Conservation (phyloP, 306 rosid genomes). For the Cicer chorassanicum region DNA sequence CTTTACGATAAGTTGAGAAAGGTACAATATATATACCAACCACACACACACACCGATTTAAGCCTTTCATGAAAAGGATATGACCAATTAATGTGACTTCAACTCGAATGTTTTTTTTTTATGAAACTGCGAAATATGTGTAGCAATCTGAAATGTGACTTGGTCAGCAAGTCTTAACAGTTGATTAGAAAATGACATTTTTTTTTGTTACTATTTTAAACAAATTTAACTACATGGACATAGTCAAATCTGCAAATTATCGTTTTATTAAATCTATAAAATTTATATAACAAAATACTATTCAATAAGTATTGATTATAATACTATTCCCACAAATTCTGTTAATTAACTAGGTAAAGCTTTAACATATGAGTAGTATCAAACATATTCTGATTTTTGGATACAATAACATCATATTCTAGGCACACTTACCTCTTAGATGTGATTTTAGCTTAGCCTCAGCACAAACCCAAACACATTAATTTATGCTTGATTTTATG, state of each 20-base stretch:
- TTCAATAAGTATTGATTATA: too few relatives aligned
- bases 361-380: too few relatives aligned
- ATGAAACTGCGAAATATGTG: background rate
- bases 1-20: constrained; percentile 47
- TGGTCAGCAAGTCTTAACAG: constrained; percentile 38
- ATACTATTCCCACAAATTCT: too few relatives aligned
- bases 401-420: too few relatives aligned
- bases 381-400: too few relatives aligned
- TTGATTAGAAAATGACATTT: constrained; percentile 29
- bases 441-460: too few relatives aligned
- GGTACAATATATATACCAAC: constrained; percentile 43
- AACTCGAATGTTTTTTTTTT: background rate
- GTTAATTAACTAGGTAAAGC: too few relatives aligned
- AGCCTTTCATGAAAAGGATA: constrained; percentile 42
- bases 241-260: background rate
- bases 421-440: too few relatives aligned
- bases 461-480: too few relatives aligned
- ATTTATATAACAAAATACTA: too few relatives aligned
- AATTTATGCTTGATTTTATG: too few relatives aligned
- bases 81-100: constrained; percentile 33
- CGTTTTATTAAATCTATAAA: too few relatives aligned
- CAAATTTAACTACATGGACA: background rate
- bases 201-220: background rate
- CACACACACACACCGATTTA: constrained; percentile 25
- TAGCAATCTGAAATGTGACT: constrained; percentile 40